Evolutionary conservation across 768 basidiomycete species (phyloP), one percentile per base, ranked within the genome.

Genomic region (Agrocybe pediades): DNA sequence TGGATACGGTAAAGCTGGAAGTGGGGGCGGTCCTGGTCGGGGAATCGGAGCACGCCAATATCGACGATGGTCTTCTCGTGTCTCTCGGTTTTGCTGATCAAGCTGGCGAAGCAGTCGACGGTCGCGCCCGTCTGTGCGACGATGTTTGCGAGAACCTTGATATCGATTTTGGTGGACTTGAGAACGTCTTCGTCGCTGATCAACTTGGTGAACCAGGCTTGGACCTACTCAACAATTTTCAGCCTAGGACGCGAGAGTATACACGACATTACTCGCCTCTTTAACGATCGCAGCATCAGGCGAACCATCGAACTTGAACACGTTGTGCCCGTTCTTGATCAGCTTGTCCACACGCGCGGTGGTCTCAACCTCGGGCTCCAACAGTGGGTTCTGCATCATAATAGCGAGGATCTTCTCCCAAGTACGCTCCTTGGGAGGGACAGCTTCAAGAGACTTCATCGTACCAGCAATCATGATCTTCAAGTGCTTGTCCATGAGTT

Each of bases 11-110:
- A 46, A 2, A 46, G 25, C 26, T 46, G 3, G 46, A 46, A 46
- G 46, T 46, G 17, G 9, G 46, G 46, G 19, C 29, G 24, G 6
- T 26, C 46, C 8, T n/a, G 6, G 19, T 46, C 24, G 7, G 46
- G 46, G 26, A 46, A 46, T 24, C 46, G 46, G 6, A 46, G 46
- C 2, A 46, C 26, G 9, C 46, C 46, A 9, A 46, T 46, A 46
- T 46, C 46, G 19, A 30, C 26, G 26, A 46, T 24, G 9, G 25
- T 30, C 16, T 46, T 26, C 19, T 46, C 46, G 46, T 30, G 46
- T 9, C 17, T 27, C 46, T 46, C 46, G 2, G 5, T 17, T 17
- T 46, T 46, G 24, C 2, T 6, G 24, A 46, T 13, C 25, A 46
- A 3, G 15, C 25, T 17, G 11, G 19, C 46, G 46, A 46, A 16